These are phyloP conservation scores for Pinus taeda DNA, from an alignment of 75 land plant species.

Conservation along the genomic window DNA sequence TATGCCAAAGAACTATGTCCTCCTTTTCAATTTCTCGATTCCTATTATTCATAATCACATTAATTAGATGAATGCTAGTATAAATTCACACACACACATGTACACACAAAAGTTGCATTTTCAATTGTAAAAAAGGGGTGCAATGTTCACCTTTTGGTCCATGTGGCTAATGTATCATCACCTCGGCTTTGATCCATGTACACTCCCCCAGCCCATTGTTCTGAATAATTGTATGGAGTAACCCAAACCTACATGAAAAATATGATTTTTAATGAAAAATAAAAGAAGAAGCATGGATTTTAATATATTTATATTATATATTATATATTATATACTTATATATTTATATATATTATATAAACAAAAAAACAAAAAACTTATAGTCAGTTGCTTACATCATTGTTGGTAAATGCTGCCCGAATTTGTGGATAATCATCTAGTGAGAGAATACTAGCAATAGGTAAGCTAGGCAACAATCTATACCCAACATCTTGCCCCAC, in stretches of 20 bases:
- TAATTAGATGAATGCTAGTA: too few relatives aligned
- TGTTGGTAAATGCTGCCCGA: slow-evolving; percentile 49
- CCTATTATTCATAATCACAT: slow-evolving; percentile 17
- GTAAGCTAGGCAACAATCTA: slow-evolving; percentile 31
- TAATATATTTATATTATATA: too few relatives aligned
- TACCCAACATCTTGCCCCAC: slow-evolving; percentile 64
- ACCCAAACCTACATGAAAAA: slow-evolving; percentile 41
- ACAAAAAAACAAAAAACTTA: too few relatives aligned
- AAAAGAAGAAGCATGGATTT: neutral
- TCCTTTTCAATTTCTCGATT: slow-evolving; percentile 47
- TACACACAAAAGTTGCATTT: too few relatives aligned
- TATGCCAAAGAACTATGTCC: slow-evolving; percentile 69
- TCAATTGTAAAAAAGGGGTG: neutral
- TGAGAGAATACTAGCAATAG: slow-evolving; percentile 30
- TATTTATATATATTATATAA: too few relatives aligned
- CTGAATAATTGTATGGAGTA: slow-evolving; percentile 36
- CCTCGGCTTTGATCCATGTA: slow-evolving; percentile 58
- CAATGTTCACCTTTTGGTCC: slow-evolving; percentile 31
- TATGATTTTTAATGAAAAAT: neutral
- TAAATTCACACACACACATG: too few relatives aligned
- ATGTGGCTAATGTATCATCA: slow-evolving; percentile 55
- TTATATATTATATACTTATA: too few relatives aligned
- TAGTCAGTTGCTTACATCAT: slow-evolving; percentile 12
- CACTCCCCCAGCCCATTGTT: slow-evolving; percentile 67
- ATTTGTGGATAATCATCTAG: slow-evolving; percentile 58